Base-by-base conservation (phyloP, 176 grass and related monocot species). In the Typha latifolia region DNA sequence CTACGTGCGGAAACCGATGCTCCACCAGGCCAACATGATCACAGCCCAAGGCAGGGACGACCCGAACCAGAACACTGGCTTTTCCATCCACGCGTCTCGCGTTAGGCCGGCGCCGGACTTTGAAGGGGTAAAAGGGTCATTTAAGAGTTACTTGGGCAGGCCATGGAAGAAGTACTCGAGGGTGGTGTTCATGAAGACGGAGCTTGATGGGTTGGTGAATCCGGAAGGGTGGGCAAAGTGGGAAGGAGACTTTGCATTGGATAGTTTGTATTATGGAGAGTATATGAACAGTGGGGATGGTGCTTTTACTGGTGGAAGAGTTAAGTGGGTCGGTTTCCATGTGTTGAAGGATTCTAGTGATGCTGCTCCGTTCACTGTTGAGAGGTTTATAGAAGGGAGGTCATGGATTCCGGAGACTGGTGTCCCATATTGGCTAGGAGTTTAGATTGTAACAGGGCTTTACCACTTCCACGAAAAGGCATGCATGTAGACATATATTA, bases 11-110 rank as follows among this genome's bases (percentile, higher is more conserved):
- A 63, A 63, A 14, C 62, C 62, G 13, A 63, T 63, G 62, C 12
- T 7, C 10, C 11, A 32, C 62, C 62, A 63, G 62, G 0, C 62
- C 24, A 63, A 63, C 62, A 3, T 63, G 62, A 63, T 63, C 62
- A 63, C 62, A 12, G 62, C 62, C 24, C 62, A 63, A 15, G 62
- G 62, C 21, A 63, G 62, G 27, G 62, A 63, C 15, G 26, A 63
- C 62, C 10, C 21, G 23, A 26, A 26, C 61, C 61, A 63, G 26
- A 63, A 63, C 61, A 63, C 21, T 9, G 61, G 21, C 61, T 32
- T 63, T 12, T 63, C 62, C 12, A 16, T 63, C 62, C 62, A 63
- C 27, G 62, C 62, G 13, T 63, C 26, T 32, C 62, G 26, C 11
- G 62, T 63, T 3, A 63, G 62, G 26, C 26, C 62, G 7, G 62